phyloP scores from a whole-genome alignment of 208 protist species.

The Spongospora subterranea region DNA sequence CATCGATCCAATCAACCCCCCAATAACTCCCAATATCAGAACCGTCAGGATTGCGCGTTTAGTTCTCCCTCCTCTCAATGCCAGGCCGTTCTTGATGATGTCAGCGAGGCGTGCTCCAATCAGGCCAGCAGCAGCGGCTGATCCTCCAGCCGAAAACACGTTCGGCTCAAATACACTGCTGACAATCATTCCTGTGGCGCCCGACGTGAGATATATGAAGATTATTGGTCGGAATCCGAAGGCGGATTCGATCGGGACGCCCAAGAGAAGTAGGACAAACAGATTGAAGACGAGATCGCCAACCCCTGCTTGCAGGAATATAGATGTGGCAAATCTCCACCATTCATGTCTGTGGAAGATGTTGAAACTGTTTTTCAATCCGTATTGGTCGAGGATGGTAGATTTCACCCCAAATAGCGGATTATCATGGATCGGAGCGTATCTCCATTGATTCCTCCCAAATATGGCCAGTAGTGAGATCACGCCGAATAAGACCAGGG shows the following conservation, averaged over 20 bases:
- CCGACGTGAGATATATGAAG: constrained; percentile 16
- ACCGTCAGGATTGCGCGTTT: neutral
- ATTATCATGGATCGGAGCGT: neutral
- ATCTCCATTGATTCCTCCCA: neutral
- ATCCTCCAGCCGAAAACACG: neutral
- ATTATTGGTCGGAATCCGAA: constrained; percentile 1
- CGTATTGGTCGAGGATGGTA: constrained; percentile 3
- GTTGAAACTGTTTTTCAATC: neutral
- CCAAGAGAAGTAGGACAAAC: neutral
- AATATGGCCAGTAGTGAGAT: neutral
- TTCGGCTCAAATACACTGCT: neutral
- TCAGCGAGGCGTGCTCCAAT: neutral
- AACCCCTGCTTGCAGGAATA: constrained; percentile 8
- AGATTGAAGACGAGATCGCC: neutral
- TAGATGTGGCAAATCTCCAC: neutral
- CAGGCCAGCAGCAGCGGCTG: neutral
- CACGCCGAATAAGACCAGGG: neutral
- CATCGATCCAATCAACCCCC: neutral
- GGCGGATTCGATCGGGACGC: constrained; percentile 7
- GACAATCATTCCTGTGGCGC: neutral
- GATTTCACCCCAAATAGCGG: neutral
- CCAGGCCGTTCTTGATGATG: constrained; percentile 12
- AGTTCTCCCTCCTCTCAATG: neutral
- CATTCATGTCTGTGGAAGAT: neutral
- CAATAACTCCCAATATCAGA: neutral